Conservation (phyloP, 1,139 yeast genomes). For the Zygosaccharomyces sapae region DNA sequence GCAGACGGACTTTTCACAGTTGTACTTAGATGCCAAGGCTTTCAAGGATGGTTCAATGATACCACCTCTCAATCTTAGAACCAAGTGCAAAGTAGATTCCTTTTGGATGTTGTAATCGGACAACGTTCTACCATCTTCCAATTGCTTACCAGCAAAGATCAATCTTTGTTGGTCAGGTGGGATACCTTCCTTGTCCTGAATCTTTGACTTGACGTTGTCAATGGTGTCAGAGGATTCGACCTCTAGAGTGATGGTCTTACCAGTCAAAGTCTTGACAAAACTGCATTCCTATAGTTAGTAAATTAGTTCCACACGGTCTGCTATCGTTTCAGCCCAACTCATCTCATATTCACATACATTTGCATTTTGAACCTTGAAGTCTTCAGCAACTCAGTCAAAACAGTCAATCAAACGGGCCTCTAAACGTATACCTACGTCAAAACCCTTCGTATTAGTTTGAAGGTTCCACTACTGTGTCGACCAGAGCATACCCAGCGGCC, state of each 20-base stretch:
- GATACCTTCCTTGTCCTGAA: conserved; percentile 92
- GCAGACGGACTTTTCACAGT: conserved; percentile 99
- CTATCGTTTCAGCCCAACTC: too few relatives aligned
- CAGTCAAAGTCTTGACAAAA: conserved; percentile 83
- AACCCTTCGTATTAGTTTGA: conserved; percentile 1
- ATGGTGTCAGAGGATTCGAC: conserved; percentile 93
- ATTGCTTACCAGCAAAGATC: conserved; percentile 91
- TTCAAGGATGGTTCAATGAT: conserved; percentile 99
- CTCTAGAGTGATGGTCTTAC: conserved; percentile 89
- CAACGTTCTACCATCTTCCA: conserved; percentile 88
- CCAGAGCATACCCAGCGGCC: conserved; percentile 4
- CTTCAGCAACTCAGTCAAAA: conserved; percentile 11
- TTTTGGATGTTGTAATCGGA: conserved; percentile 94
- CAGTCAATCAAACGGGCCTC: neutral
- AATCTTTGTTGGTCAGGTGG: conserved; percentile 95
- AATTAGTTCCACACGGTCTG: neutral
- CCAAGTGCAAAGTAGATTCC: conserved; percentile 86
- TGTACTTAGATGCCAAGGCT: conserved; percentile 98
- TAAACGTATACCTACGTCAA: neutral
- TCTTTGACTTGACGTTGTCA: conserved; percentile 90
- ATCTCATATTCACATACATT: conserved; percentile 28
- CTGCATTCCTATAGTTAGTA: conserved; percentile 41
- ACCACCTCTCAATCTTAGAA: conserved; percentile 90
- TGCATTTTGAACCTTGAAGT: conserved; percentile 36
- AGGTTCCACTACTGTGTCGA: conserved; percentile 4